Evolutionary conservation across 1,284 basidiomycete species (phyloP).

Genomic region (Cryptococcus sp.): DNA sequence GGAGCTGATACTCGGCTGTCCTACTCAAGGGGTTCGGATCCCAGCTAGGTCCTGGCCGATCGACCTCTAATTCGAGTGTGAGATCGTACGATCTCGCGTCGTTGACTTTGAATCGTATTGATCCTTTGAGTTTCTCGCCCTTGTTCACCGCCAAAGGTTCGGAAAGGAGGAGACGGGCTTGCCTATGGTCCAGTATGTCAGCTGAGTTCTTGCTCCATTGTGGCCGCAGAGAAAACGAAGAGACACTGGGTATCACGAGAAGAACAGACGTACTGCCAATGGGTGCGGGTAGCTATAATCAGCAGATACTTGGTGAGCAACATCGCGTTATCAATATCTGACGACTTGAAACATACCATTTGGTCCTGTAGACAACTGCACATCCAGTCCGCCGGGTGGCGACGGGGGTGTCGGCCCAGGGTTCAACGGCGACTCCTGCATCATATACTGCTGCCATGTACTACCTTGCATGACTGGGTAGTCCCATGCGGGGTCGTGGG

Average conservation of each 20-base stretch:
- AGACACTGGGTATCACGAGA: not conserved
- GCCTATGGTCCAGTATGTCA: conserved; percentile 21
- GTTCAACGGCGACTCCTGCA: conserved; percentile 45
- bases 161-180: conserved; percentile 46
- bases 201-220: not conserved
- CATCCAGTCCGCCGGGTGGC: conserved; percentile 42
- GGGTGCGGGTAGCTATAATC: conserved; percentile 44
- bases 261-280: conserved; percentile 46
- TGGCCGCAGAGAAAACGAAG: not conserved
- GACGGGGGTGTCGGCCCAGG: conserved; percentile 45
- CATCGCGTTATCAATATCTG: not conserved
- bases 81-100: conserved; percentile 51
- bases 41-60: conserved; percentile 32
- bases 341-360: conserved; percentile 30
- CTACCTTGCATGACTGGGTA: conserved; percentile 29
- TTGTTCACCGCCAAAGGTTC: conserved; percentile 55
- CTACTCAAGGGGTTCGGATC: conserved; percentile 40
- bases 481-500: conserved; percentile 32
- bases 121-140: conserved; percentile 44
- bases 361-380: conserved; percentile 50
- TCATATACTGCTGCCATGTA: conserved; percentile 40
- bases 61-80: conserved; percentile 41
- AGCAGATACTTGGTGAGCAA: conserved; percentile 5
- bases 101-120: conserved; percentile 48
- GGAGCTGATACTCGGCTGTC: conserved; percentile 42